Evolutionary conservation across 2,329 filamentous ascomycete genomes (phyloP).

Genomic region (Monosporascus sp.): DNA sequence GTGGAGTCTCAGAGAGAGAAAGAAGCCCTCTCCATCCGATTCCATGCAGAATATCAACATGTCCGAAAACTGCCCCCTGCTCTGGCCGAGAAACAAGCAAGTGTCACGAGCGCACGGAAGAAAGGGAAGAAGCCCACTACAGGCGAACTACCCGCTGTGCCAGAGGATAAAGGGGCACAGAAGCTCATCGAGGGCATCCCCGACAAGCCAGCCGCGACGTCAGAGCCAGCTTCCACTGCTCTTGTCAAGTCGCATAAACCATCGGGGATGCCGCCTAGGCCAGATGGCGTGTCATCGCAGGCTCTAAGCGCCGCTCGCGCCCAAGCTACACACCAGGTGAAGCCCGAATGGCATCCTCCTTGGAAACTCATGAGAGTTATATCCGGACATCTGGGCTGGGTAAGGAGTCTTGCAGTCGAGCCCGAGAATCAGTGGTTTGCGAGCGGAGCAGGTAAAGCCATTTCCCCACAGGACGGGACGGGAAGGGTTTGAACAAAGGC

Average conservation of each 20-base stretch:
- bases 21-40: slow-evolving; percentile 24
- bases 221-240: slow-evolving; percentile 25
- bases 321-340: slow-evolving; percentile 43
- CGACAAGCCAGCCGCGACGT: slow-evolving; percentile 30
- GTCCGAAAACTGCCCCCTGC: slow-evolving; percentile 22
- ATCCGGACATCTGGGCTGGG: slow-evolving; percentile 94
- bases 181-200: slow-evolving; percentile 63
- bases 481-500: neutral
- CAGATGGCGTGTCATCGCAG: slow-evolving; percentile 10
- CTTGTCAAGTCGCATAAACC: slow-evolving; percentile 25
- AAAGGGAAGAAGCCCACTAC: slow-evolving; percentile 19
- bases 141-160: slow-evolving; percentile 19
- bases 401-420: slow-evolving; percentile 82
- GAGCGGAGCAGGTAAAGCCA: slow-evolving; percentile 62
- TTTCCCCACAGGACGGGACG: neutral
- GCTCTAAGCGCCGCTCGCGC: slow-evolving; percentile 26
- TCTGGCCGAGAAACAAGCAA: slow-evolving; percentile 32
- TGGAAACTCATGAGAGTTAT: slow-evolving; percentile 99
- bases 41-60: slow-evolving; percentile 26
- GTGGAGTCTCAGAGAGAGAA: slow-evolving; percentile 21
- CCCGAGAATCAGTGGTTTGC: slow-evolving; percentile 98
- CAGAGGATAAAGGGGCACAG: slow-evolving; percentile 44
- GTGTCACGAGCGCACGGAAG: slow-evolving; percentile 19
- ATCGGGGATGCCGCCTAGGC: neutral
- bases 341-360: slow-evolving; percentile 93